Percentiles rank a stretch among this genome's conserved stretches.
These are phyloP conservation scores for Colletotrichum sp. DNA, from an alignment of 2,329 filamentous ascomycete species.

Conservation along the genomic window DNA sequence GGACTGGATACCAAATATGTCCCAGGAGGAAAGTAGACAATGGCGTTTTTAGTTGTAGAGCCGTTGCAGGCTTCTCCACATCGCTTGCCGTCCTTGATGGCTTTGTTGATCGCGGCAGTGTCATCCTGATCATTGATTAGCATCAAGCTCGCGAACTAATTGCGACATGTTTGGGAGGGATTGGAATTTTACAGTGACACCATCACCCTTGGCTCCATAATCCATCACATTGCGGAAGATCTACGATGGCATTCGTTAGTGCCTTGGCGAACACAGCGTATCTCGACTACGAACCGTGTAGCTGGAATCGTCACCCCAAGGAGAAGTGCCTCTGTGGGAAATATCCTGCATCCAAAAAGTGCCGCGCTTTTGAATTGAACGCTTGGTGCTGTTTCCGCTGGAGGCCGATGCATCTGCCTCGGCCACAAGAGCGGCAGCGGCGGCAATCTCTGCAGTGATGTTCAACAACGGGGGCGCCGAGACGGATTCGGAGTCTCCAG, in stretches of 20 bases:
- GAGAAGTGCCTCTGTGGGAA: neutral
- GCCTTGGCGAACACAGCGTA: neutral
- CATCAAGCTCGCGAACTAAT: neutral
- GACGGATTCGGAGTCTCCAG: neutral
- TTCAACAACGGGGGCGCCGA: neutral
- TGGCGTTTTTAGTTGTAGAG: constrained; percentile 18
- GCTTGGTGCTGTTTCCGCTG: neutral
- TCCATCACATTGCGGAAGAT: constrained; percentile 16
- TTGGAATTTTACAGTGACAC: constrained; percentile 47
- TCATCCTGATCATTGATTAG: constrained; percentile 42
- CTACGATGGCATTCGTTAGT: neutral
- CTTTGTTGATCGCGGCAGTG: constrained; percentile 46
- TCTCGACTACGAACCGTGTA: neutral
- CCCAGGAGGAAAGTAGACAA: constrained; percentile 24
- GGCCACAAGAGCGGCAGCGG: neutral
- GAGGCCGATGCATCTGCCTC: neutral
- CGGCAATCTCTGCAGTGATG: neutral
- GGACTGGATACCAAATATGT: constrained; percentile 18
- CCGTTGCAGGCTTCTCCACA: constrained; percentile 19
- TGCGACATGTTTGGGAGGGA: neutral
- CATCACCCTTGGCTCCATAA: constrained; percentile 67
- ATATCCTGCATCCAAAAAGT: neutral
- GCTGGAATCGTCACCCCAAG: neutral
- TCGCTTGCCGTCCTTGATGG: constrained; percentile 26
- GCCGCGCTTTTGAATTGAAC: neutral